Conservation (phyloP, 176 grass and related monocot genomes). For the Oryza meyeriana region DNA sequence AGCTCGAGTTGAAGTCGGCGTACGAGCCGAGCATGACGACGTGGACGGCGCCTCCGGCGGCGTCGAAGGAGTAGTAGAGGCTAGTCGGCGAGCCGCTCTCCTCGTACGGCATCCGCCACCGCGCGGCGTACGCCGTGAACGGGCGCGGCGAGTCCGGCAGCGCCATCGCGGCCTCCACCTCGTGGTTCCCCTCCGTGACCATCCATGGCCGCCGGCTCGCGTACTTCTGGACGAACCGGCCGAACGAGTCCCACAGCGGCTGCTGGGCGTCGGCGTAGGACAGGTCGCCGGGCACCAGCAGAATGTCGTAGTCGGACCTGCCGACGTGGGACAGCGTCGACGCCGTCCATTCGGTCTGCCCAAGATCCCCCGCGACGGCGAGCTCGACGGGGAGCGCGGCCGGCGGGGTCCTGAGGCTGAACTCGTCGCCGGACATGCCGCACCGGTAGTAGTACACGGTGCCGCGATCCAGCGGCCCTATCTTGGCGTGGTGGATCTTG, state of each 20-base stretch:
- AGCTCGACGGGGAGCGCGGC: constrained; percentile 69
- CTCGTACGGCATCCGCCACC: constrained; percentile 81
- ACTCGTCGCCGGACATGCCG: constrained; percentile 51
- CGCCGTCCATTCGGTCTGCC: constrained; percentile 90
- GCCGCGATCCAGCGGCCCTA: constrained; percentile 65
- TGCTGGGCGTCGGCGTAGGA: constrained; percentile 85
- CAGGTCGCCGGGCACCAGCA: constrained; percentile 88
- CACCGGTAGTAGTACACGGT: constrained; percentile 87
- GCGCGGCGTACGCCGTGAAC: constrained; percentile 59
- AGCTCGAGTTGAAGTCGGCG: constrained; percentile 42
- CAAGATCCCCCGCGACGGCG: constrained; percentile 74
- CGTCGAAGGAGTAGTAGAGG: constrained; percentile 90
- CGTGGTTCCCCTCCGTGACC: constrained; percentile 90
- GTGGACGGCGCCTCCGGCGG: constrained; percentile 56
- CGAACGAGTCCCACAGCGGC: constrained; percentile 84
- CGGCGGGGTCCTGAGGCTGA: constrained; percentile 71
- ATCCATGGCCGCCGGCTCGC: constrained; percentile 83
- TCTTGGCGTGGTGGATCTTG: constrained; percentile 88
- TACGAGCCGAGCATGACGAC: constrained; percentile 86
- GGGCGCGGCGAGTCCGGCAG: constrained; percentile 35
- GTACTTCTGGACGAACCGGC: constrained; percentile 68
- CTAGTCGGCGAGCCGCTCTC: constrained; percentile 76
- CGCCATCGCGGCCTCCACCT: constrained; percentile 50
- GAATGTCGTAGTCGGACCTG: constrained; percentile 60
- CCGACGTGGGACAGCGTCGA: constrained; percentile 71